Evolutionary conservation across 805 yeast species (phyloP), one percentile per base, ranked within the genome.

Genomic region (Isabelozyma rhagii): DNA sequence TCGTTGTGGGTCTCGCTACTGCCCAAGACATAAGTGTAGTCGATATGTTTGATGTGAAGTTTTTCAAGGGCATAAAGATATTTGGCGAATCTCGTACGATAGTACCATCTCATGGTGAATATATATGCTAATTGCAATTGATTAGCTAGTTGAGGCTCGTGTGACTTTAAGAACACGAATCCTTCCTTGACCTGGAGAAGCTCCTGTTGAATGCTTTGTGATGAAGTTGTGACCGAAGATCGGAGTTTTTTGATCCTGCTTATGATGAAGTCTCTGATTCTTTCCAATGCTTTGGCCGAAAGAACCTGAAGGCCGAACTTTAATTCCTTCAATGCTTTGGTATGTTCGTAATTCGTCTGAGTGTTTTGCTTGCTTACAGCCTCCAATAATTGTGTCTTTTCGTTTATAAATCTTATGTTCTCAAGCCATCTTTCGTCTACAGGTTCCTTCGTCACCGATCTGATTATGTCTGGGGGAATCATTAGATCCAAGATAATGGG

Each of bases 61-160:
- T 82, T 82, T 51, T 87, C 87, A 46, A 92, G 67, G 0, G 96
- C 83, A 52, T 84, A 81, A 39, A 85, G 66, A 67, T 91, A 92
- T 54, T 91, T 81, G 14, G 85, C 83, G 61, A 92, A 93, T 56
- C 87, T 81, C 49, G 86, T 79, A 50, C 79, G 75, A 64, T 94
- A 94, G 69, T 93, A 94, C 99, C 99, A 94, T 59, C 81, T 75
- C 89, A 94, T 92, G 2, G 98, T 93, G 59, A 83, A 84, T 15
- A 84, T 71, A 64, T 94, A 94, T 0, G 97, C 98, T 58, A 80
- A 79, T 48, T 83, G 78, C 39, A 94, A 75, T 60, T 89, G 94
- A 13, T 71, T 63, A 0, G 96, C 93, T 48, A 94, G 68, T 6
- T 82, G 75, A 8, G 79, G 75, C 50, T 87, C 80, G 45, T 82